Evolutionary conservation across 805 yeast species (phyloP).

Genomic region (Komagataella mondaviorum): DNA sequence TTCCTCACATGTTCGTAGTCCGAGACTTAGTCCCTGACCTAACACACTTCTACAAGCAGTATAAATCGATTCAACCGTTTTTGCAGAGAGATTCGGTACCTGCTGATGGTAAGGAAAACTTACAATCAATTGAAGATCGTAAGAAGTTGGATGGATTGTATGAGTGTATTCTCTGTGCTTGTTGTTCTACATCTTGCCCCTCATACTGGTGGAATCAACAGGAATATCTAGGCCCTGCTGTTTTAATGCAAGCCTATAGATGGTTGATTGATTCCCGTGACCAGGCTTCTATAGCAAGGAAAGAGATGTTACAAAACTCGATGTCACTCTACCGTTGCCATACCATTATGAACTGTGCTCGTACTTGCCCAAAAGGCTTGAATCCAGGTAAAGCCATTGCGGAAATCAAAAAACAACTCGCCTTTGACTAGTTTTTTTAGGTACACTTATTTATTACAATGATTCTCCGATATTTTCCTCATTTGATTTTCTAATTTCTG

Average conservation of each 20-base stretch:
- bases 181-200: constrained; percentile 98
- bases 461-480: neutral
- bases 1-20: constrained; percentile 97
- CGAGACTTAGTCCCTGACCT: constrained; percentile 96
- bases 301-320: constrained; percentile 84
- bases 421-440: constrained; percentile 39
- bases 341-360: constrained; percentile 97
- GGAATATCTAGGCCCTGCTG: constrained; percentile 97
- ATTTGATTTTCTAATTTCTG: neutral
- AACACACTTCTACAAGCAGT: constrained; percentile 96
- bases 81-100: constrained; percentile 75
- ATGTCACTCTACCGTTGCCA: constrained; percentile 98
- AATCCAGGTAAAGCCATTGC: constrained; percentile 98
- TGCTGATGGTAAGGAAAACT: constrained; percentile 83
- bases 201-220: constrained; percentile 99
- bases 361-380: constrained; percentile 94
- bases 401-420: constrained; percentile 87
- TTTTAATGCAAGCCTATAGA: constrained; percentile 97
- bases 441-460: neutral
- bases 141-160: constrained; percentile 93
- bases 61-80: constrained; percentile 95
- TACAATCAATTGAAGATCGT: constrained; percentile 86
- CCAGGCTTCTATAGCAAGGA: constrained; percentile 71
- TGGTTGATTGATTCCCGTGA: constrained; percentile 98
- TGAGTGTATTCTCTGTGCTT: constrained; percentile 96